Evolutionary conservation across 1,284 basidiomycete species (phyloP).

Genomic region (Austroboletus sp.): DNA sequence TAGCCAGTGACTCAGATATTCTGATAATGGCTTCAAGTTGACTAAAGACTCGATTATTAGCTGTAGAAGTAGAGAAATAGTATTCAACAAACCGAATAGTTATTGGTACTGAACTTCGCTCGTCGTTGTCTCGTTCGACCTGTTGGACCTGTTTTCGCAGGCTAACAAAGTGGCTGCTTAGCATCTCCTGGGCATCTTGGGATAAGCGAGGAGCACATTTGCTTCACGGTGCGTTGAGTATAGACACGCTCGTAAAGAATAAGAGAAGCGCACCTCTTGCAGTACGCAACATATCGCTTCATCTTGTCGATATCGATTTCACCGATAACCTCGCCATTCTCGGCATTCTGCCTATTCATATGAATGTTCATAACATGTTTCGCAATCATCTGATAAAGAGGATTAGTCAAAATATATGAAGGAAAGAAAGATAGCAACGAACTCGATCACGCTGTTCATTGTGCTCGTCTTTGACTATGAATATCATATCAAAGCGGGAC

Average conservation of each 20-base stretch:
- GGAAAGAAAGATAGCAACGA: constrained; percentile 20
- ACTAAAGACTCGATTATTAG: constrained; percentile 38
- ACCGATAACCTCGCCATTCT: constrained; percentile 65
- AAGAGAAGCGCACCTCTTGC: constrained; percentile 66
- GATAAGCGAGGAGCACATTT: constrained; percentile 95
- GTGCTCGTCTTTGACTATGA: constrained; percentile 98
- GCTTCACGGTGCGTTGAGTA: constrained; percentile 36
- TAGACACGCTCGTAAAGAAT: neutral
- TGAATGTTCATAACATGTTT: constrained; percentile 98
- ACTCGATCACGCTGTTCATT: constrained; percentile 90
- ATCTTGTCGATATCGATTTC: constrained; percentile 97
- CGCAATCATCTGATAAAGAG: constrained; percentile 70
- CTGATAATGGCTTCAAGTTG: constrained; percentile 99
- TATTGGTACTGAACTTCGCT: constrained; percentile 95
- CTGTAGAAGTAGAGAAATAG: constrained; percentile 1
- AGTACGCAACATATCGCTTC: constrained; percentile 95
- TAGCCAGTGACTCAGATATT: constrained; percentile 94
- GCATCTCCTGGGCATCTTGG: constrained; percentile 89
- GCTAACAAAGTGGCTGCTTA: constrained; percentile 94
- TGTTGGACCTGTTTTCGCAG: constrained; percentile 93
- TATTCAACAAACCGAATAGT: constrained; percentile 75
- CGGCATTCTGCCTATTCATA: constrained; percentile 76
- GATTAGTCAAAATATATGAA: neutral
- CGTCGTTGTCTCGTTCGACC: constrained; percentile 94
- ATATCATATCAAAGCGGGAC: constrained; percentile 99